A percentile compares a stretch with the other conserved stretches of the same genome.
Evolutionary conservation across 1,139 yeast species (phyloP).

Genomic region (Protomyces gravidus): DNA sequence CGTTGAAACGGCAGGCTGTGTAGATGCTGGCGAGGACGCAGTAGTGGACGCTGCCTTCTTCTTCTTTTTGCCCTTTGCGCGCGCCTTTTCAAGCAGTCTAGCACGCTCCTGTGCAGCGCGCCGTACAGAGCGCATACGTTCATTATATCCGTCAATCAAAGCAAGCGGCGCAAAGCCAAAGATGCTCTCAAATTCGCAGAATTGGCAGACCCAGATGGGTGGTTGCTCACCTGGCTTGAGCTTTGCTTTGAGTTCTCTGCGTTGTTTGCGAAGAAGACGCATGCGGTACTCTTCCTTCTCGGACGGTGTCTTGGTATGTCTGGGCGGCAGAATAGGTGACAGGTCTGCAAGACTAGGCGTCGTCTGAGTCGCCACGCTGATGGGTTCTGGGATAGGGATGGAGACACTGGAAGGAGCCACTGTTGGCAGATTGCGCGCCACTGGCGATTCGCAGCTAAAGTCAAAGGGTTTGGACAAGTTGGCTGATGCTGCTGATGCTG

Average conservation of each 20-base stretch:
- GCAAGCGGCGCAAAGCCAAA: slow-evolving; percentile 53
- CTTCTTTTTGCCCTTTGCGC: slow-evolving; percentile 31
- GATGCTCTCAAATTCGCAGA: slow-evolving; percentile 59
- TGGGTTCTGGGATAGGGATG: slow-evolving; percentile 8
- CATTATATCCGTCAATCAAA: slow-evolving; percentile 50
- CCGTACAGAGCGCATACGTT: slow-evolving; percentile 41
- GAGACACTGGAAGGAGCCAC: slow-evolving; percentile 10
- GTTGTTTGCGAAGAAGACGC: slow-evolving; percentile 14
- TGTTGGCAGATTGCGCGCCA: slow-evolving; percentile 22
- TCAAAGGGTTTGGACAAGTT: slow-evolving; percentile 9
- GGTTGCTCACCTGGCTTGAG: slow-evolving; percentile 23
- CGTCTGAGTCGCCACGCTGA: slow-evolving; percentile 22
- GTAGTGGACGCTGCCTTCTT: slow-evolving; percentile 6
- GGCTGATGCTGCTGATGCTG: neutral
- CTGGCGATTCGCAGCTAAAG: slow-evolving; percentile 27
- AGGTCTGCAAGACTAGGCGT: slow-evolving; percentile 16
- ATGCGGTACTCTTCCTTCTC: slow-evolving; percentile 16
- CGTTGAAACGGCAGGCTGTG: neutral
- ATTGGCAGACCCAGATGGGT: slow-evolving; percentile 45
- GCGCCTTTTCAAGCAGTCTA: slow-evolving; percentile 35
- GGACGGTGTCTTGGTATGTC: slow-evolving; percentile 10
- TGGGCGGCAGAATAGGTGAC: slow-evolving; percentile 11
- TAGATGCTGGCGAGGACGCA: neutral
- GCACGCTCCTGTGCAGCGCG: slow-evolving; percentile 33
- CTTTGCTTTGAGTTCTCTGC: slow-evolving; percentile 10